phyloP scores from a whole-genome alignment of 140 eudicot genomes.

The Bidens hawaiensis region DNA sequence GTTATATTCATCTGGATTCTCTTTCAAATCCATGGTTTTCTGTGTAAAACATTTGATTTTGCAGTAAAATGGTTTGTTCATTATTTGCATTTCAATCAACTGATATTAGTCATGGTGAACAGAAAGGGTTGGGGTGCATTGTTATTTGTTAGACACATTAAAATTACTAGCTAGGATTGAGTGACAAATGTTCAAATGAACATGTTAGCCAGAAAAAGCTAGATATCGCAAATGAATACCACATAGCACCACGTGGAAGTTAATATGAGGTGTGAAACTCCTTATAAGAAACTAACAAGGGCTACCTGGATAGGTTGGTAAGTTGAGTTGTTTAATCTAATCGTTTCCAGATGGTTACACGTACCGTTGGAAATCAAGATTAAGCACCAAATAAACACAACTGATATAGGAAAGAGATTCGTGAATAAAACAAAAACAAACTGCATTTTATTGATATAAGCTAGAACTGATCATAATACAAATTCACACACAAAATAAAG shows the following conservation, averaged over 20 bases:
- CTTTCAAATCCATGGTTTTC: not conserved
- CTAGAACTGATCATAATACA: no score
- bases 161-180: not conserved
- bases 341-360: not conserved
- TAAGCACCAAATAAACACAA: no score
- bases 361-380: no score
- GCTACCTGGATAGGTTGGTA: not conserved
- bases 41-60: not conserved
- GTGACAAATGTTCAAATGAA: not conserved
- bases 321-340: not conserved
- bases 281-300: not conserved
- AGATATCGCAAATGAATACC: not conserved
- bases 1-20: not conserved
- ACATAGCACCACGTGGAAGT: not conserved
- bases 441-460: no score
- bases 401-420: no score
- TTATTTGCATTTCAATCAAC: not conserved
- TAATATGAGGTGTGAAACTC: not conserved
- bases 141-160: not conserved
- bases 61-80: not conserved
- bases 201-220: not conserved
- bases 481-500: no score
- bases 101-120: not conserved
- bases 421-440: no score
- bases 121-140: not conserved